Evolutionary conservation across 2,329 filamentous ascomycete species (phyloP).

Genomic region (Aspergillus udagawae): DNA sequence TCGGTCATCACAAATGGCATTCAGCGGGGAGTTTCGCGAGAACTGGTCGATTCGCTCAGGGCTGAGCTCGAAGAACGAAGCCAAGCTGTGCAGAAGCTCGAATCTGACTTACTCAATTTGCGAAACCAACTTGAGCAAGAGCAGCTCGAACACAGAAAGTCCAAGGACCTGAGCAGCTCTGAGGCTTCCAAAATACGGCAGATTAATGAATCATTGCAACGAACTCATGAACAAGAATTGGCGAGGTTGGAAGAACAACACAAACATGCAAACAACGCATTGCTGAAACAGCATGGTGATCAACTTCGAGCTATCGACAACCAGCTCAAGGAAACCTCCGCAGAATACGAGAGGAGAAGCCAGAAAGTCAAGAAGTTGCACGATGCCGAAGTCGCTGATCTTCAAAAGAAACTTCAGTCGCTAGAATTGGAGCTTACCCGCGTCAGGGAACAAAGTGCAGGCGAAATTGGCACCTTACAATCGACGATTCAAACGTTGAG

Average conservation of each 20-base stretch:
- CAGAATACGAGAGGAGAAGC: constrained; percentile 39
- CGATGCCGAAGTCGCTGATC: constrained; percentile 61
- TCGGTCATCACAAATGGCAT: constrained; percentile 73
- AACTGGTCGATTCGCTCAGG: constrained; percentile 81
- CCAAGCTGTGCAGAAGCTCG: constrained; percentile 53
- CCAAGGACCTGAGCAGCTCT: constrained; percentile 54
- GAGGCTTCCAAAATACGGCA: constrained; percentile 59
- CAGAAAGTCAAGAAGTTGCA: constrained; percentile 37
- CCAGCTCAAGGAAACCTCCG: constrained; percentile 43
- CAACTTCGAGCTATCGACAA: constrained; percentile 47
- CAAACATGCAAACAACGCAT: constrained; percentile 38
- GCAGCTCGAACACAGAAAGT: constrained; percentile 65
- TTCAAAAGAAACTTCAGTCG: constrained; percentile 57
- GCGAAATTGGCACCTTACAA: constrained; percentile 56
- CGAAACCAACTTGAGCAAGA: constrained; percentile 63
- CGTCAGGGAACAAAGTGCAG: constrained; percentile 49
- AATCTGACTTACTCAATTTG: constrained; percentile 52
- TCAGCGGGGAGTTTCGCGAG: constrained; percentile 87
- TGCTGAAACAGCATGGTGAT: constrained; percentile 42
- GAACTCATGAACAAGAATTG: constrained; percentile 64
- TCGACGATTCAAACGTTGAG: constrained; percentile 58
- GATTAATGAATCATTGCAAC: constrained; percentile 67
- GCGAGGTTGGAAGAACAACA: constrained; percentile 51
- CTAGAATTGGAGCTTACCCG: constrained; percentile 51
- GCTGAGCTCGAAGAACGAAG: constrained; percentile 72